A percentile compares a stretch with the other conserved stretches of the same genome.
phyloP scores from a whole-genome alignment of 2,329 filamentous ascomycete genomes.

The Monilinia aucupariae region DNA sequence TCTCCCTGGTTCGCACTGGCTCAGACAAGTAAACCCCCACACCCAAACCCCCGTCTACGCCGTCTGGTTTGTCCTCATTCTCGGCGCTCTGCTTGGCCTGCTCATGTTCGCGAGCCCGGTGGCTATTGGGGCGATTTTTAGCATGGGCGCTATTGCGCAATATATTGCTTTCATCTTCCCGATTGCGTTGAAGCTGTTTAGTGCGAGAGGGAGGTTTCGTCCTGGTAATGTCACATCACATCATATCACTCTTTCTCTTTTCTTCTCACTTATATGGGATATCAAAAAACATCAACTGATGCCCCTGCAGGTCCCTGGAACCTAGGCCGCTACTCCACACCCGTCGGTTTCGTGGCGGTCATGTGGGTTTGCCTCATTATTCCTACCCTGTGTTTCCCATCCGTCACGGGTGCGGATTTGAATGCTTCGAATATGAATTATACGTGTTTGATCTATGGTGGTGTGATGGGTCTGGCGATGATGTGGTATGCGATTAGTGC shows the following conservation, averaged over 20 bases:
- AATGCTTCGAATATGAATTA: slow-evolving; percentile 56
- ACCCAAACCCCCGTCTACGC: slow-evolving; percentile 66
- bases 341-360: slow-evolving; percentile 52
- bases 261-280: background rate
- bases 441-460: slow-evolving; percentile 62
- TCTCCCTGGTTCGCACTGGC: slow-evolving; percentile 55
- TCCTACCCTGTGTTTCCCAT: slow-evolving; percentile 62
- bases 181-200: slow-evolving; percentile 53
- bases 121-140: slow-evolving; percentile 64
- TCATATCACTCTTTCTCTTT: background rate
- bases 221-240: slow-evolving; percentile 41
- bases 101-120: slow-evolving; percentile 59
- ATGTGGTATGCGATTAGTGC: slow-evolving; percentile 61
- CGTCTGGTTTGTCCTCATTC: slow-evolving; percentile 58
- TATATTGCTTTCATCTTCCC: slow-evolving; percentile 57
- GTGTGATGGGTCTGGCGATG: slow-evolving; percentile 52
- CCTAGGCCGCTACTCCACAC: slow-evolving; percentile 53
- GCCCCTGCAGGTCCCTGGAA: slow-evolving; percentile 51
- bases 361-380: slow-evolving; percentile 61
- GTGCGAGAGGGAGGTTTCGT: slow-evolving; percentile 58
- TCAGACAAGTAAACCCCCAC: slow-evolving; percentile 53
- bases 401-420: slow-evolving; percentile 49
- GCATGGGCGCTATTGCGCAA: slow-evolving; percentile 62
- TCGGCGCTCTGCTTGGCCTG: slow-evolving; percentile 56
- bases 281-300: background rate